A percentile compares a stretch with the other conserved stretches of the same genome.
phyloP scores from a whole-genome alignment of 2,329 filamentous ascomycete species.

The Capronia epimyces region DNA sequence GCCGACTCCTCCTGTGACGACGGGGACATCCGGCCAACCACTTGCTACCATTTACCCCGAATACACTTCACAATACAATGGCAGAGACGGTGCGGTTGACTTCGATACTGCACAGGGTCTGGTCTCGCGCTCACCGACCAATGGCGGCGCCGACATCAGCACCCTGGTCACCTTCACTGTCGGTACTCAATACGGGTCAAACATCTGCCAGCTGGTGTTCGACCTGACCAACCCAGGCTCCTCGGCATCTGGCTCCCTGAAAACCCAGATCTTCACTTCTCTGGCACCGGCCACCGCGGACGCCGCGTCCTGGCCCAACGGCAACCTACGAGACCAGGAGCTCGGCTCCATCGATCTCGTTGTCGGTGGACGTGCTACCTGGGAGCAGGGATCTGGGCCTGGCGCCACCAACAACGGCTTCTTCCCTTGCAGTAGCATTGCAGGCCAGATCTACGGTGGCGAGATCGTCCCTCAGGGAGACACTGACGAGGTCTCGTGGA shows the following conservation, averaged over 20 bases:
- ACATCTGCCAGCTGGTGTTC: slow-evolving; percentile 28
- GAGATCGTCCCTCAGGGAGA: slow-evolving; percentile 13
- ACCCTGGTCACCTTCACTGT: slow-evolving; percentile 28
- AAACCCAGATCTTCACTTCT: slow-evolving; percentile 27
- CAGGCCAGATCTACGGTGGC: slow-evolving; percentile 17
- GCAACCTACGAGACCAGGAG: slow-evolving; percentile 26
- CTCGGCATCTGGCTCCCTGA: slow-evolving; percentile 11
- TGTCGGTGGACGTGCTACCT: slow-evolving; percentile 15
- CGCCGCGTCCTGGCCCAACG: slow-evolving; percentile 24
- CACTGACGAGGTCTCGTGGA: neutral
- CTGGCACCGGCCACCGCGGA: slow-evolving; percentile 22
- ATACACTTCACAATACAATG: slow-evolving; percentile 17
- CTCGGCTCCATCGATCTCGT: slow-evolving; percentile 22
- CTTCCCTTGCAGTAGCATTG: slow-evolving; percentile 16
- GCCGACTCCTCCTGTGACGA: neutral
- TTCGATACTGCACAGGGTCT: slow-evolving; percentile 39
- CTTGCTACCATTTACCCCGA: slow-evolving; percentile 16
- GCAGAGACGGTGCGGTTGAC: slow-evolving; percentile 35
- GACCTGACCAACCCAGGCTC: slow-evolving; percentile 14
- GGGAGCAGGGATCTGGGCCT: slow-evolving; percentile 16
- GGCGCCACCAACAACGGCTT: slow-evolving; percentile 14
- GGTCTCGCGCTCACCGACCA: slow-evolving; percentile 50
- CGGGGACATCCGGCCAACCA: slow-evolving; percentile 1
- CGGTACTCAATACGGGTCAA: slow-evolving; percentile 8
- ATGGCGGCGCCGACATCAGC: slow-evolving; percentile 26